These are phyloP conservation scores for Solanum raphanifolium DNA, from an alignment of 257 asterid genomes.

Conservation along the genomic window DNA sequence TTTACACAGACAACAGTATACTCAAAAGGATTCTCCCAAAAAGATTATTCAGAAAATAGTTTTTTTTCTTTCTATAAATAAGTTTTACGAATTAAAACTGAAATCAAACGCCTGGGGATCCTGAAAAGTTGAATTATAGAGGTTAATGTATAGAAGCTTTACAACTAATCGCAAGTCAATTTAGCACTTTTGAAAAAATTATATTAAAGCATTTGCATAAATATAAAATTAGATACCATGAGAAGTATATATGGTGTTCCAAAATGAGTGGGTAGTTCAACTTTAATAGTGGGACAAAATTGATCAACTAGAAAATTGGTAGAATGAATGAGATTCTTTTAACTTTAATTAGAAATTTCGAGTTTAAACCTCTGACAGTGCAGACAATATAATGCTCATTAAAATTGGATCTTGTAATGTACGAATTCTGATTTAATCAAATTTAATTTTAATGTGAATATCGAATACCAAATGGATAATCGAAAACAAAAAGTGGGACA, in stretches of 20 bases:
- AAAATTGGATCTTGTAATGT: background rate
- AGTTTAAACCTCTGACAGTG: rapidly evolving
- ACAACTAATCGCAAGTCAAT: background rate
- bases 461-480: background rate
- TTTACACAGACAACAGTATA: background rate
- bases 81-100: background rate
- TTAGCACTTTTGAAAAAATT: background rate
- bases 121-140: background rate
- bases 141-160: background rate
- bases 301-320: background rate
- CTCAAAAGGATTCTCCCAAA: background rate
- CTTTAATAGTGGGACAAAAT: background rate
- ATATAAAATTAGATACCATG: background rate
- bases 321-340: background rate
- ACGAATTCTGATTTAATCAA: too few relatives aligned
- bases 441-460: too few relatives aligned
- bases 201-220: background rate
- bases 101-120: background rate
- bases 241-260: background rate
- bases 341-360: background rate
- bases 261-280: background rate
- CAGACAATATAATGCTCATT: background rate
- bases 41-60: background rate
- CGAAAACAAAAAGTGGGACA: background rate
- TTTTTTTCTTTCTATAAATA: background rate